Conservation (phyloP, 2,329 filamentous ascomycete genomes). For the Tolypocladium endophyticum region DNA sequence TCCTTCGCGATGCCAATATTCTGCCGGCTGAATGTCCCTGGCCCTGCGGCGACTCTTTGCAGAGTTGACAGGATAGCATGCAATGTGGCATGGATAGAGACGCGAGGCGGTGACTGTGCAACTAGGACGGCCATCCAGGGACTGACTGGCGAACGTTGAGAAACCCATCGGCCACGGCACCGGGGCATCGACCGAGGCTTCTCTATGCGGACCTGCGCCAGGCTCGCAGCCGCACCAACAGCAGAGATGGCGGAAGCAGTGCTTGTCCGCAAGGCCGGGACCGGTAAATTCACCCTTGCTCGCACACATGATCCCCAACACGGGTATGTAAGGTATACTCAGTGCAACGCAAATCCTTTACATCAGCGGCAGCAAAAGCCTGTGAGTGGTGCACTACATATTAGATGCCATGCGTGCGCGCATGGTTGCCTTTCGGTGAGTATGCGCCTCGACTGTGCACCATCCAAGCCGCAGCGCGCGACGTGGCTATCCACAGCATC, state of each 20-base stretch:
- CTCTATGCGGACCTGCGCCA: not conserved
- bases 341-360: not conserved
- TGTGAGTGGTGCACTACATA: not conserved
- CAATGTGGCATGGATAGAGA: not conserved
- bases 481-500: constrained; percentile 1
- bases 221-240: not conserved
- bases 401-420: not conserved
- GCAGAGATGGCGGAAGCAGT: not conserved
- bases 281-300: not conserved
- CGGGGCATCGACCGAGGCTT: not conserved
- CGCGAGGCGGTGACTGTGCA: constrained; percentile 4
- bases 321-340: not conserved
- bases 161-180: not conserved
- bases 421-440: not conserved
- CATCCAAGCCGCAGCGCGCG: not conserved
- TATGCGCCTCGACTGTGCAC: constrained; percentile 1
- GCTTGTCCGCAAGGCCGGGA: too few species aligned
- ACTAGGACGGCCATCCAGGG: not conserved
- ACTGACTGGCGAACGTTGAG: not conserved
- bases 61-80: not conserved
- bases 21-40: not conserved
- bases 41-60: not conserved
- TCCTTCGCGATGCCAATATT: not conserved
- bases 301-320: not conserved
- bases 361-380: not conserved